Evolutionary conservation across 2,329 filamentous ascomycete species (phyloP).

Genomic region (Apiospora rasikravindrae): DNA sequence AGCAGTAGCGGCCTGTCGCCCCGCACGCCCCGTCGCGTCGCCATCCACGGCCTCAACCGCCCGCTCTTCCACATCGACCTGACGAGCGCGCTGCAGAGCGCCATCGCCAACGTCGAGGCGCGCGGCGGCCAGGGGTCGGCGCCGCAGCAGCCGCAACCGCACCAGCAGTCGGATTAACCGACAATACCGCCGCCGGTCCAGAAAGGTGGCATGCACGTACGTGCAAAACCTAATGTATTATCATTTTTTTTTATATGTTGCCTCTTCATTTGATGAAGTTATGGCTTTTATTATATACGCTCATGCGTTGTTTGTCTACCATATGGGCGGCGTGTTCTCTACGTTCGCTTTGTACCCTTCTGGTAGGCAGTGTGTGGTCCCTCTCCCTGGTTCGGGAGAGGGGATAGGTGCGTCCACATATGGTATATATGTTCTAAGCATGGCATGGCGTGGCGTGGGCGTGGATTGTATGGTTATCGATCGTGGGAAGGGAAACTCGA

Average conservation of each 20-base stretch:
- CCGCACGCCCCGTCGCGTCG: slow-evolving; percentile 58
- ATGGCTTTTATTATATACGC: neutral
- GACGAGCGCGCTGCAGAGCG: slow-evolving; percentile 85
- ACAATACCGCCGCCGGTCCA: neutral
- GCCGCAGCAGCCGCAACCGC: neutral
- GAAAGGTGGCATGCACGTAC: neutral
- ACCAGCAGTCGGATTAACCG: neutral
- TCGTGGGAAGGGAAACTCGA: neutral
- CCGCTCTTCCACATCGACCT: slow-evolving; percentile 95
- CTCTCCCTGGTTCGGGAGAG: neutral
- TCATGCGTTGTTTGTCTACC: neutral
- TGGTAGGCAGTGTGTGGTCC: neutral
- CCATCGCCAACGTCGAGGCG: slow-evolving; percentile 79
- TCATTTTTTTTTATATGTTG: neutral
- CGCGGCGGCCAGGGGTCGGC: neutral
- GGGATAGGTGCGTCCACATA: neutral
- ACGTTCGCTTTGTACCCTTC: neutral
- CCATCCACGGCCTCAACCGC: slow-evolving; percentile 84
- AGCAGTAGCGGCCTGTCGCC: slow-evolving; percentile 28
- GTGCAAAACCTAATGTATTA: neutral
- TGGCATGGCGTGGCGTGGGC: neutral
- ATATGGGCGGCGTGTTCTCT: neutral
- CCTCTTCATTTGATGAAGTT: neutral
- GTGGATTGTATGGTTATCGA: neutral
- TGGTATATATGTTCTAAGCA: neutral